Conservation (phyloP, 75 land plant genomes). For the Selaginella moellendorffii region DNA sequence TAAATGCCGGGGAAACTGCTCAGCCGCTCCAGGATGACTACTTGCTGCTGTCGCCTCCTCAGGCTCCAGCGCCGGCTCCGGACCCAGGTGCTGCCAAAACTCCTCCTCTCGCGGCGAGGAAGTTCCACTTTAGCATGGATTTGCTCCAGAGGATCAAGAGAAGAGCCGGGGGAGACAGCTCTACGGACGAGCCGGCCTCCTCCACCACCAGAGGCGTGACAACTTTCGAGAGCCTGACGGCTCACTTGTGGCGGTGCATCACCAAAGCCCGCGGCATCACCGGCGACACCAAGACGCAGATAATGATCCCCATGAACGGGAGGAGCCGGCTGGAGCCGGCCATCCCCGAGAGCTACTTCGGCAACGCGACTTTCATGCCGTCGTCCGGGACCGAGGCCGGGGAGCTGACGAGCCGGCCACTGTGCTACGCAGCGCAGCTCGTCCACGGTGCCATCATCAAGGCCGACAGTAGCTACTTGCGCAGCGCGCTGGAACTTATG, state of each 20-base stretch:
- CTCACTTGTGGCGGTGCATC: background rate
- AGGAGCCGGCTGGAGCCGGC: constrained; percentile 10
- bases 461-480: background rate
- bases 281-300: background rate
- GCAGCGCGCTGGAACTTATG: background rate
- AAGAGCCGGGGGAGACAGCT: background rate
- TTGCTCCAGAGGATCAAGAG: background rate
- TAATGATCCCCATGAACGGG: constrained; percentile 1
- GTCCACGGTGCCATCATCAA: background rate
- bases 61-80: no score
- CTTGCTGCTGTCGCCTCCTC: background rate
- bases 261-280: background rate
- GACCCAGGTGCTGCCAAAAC: background rate
- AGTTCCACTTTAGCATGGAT: background rate
- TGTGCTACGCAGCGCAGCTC: background rate
- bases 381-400: background rate
- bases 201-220: background rate
- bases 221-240: background rate
- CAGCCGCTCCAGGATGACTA: background rate
- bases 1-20: background rate
- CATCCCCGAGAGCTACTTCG: constrained; percentile 16
- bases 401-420: background rate
- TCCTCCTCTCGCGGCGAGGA: background rate
- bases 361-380: constrained; percentile 7
- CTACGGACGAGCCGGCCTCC: no score